Base-by-base conservation (phyloP, 352 stramenopile genomes). In the Phytopythium litorale region DNA sequence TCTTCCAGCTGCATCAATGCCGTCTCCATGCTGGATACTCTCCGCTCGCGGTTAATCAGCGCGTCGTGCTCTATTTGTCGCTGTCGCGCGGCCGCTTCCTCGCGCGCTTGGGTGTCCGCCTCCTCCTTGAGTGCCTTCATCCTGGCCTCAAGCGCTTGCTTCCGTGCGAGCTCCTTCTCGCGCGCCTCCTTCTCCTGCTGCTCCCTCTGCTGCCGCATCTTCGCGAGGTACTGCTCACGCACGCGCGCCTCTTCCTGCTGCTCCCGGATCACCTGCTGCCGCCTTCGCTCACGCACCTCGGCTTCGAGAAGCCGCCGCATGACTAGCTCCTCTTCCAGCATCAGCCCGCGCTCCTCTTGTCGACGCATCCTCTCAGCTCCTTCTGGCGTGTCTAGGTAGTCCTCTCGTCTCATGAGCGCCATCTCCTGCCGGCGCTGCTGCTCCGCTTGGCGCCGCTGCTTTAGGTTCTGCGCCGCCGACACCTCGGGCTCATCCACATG, bases 101-200 rank as follows among this genome's bases (percentile, higher is more conserved):
- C 78, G 3, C 76, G 61, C 0, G 78, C 76, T 28, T 89, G 75
- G 3, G 74, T 67, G 49, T 91, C 82, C 1, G 82, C 81, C 1
- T 72, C 76, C 25, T 87, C 76, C 40, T 91, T 91, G 15, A 89
- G 64, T 19, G 68, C 76, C 40, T 76, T 76, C 77, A 91, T 86
- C 62, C 78, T 85, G 3, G 33, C 56, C 33, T 91, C 79, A 32
- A 81, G 68, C 37, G 73, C 78, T 1, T 55, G 32, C 33, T 84
- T 76, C 1, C 73, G 66, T 7, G 59, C 67, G 3, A 53, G 56
- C 4, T 89, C 82, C 38, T 85, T 87, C 48, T 84, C 79, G 7
- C 62, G 57, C 3, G 78, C 76, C 37, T 72, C 51, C 0, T 51
- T 67, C 49, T 77, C 73, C 30, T 89, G 71, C 53, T 83, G 68